Conservation (phyloP, 257 asterid genomes). For the Asclepias syriaca region DNA sequence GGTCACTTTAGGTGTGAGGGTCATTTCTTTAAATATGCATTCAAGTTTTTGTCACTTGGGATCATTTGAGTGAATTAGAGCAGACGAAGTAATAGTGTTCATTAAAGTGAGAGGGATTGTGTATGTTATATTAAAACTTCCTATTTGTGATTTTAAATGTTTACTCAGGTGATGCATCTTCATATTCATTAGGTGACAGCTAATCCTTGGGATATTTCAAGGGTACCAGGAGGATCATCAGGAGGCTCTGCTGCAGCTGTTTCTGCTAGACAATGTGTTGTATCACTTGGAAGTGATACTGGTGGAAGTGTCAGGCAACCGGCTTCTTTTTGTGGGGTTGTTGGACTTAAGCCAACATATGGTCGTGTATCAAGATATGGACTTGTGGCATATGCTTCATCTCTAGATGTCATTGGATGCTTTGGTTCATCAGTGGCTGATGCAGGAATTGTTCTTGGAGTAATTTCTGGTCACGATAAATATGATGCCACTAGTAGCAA, state of each 20-base stretch:
- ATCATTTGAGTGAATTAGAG: background rate
- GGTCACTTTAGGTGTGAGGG: background rate
- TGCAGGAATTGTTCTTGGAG: slow-evolving; percentile 73
- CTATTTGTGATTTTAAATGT: slow-evolving; percentile 42
- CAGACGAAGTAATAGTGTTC: background rate
- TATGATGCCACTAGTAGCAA: slow-evolving; percentile 89
- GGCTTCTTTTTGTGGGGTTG: slow-evolving; percentile 95
- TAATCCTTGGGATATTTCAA: slow-evolving; percentile 94
- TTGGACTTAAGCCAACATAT: slow-evolving; percentile 93
- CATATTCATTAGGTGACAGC: slow-evolving; percentile 87
- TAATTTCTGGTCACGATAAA: slow-evolving; percentile 81
- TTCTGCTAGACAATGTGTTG: slow-evolving; percentile 95
- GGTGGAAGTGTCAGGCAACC: slow-evolving; percentile 99
- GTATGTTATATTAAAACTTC: slow-evolving; percentile 5
- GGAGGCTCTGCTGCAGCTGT: slow-evolving; percentile 99
- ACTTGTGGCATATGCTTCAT: slow-evolving; percentile 96
- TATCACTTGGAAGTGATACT: slow-evolving; percentile 91
- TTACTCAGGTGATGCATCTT: slow-evolving; percentile 80
- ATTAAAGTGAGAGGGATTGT: slow-evolving; percentile 7
- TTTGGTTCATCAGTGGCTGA: slow-evolving; percentile 97
- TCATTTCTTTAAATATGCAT: background rate
- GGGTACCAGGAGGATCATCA: slow-evolving; percentile 99
- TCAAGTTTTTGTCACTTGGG: background rate
- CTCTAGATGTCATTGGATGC: slow-evolving; percentile 96
- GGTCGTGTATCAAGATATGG: slow-evolving; percentile 99